Percentiles rank a stretch among this genome's conserved stretches.
Evolutionary conservation across 1,139 yeast genomes (phyloP).

Genomic region (Blastobotrys apis): DNA sequence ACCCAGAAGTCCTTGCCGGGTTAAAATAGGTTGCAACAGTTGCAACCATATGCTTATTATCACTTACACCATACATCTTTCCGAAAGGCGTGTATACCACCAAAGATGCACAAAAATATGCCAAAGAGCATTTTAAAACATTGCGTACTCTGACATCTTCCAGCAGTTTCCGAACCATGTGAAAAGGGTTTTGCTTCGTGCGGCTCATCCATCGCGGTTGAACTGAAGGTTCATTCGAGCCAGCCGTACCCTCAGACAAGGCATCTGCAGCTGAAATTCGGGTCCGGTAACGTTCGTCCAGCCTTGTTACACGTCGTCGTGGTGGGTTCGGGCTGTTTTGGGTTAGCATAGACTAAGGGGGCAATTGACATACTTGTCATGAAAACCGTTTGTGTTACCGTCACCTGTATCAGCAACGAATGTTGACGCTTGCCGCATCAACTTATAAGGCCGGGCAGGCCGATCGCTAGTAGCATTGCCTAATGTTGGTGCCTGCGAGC

Average conservation of each 20-base stretch:
- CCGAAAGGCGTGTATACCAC: constrained; percentile 67
- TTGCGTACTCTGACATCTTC: constrained; percentile 16
- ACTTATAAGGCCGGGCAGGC: constrained; percentile 17
- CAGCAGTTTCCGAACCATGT: constrained; percentile 11
- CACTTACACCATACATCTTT: constrained; percentile 60
- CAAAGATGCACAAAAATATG: constrained; percentile 67
- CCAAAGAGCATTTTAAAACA: constrained; percentile 61
- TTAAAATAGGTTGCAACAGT: constrained; percentile 84
- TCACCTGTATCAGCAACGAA: constrained; percentile 38
- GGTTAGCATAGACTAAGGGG: no score
- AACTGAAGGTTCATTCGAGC: no score
- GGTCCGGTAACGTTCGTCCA: no score
- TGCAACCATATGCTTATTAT: constrained; percentile 76
- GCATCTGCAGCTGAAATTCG: no score
- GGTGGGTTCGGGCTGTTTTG: no score
- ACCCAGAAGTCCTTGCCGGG: constrained; percentile 73
- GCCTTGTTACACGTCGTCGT: no score
- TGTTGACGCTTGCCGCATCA: constrained; percentile 34
- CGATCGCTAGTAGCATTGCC: not conserved
- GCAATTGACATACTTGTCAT: no score
- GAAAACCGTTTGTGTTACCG: no score
- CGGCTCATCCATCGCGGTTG: no score
- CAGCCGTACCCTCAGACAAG: no score
- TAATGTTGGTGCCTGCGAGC: no score
- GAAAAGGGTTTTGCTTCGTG: not conserved